Conservation (phyloP, 352 stramenopile species). For the Phytopythium delawarense region DNA sequence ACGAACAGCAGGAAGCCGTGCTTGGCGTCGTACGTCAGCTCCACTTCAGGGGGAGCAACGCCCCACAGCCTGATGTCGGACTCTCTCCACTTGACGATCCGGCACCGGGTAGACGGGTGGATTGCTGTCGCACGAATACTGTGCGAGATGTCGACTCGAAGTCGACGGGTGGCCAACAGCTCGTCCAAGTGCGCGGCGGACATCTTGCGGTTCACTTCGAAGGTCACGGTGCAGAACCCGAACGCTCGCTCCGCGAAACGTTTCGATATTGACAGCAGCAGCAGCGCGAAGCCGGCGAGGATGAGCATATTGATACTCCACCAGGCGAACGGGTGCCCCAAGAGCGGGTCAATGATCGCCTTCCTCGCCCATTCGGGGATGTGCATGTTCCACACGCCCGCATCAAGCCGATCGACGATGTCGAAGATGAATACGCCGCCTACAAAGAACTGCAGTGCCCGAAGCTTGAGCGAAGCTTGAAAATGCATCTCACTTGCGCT, state of each 20-base stretch:
- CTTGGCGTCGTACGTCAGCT: constrained; percentile 62
- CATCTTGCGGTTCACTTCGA: constrained; percentile 58
- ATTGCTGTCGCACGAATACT: constrained; percentile 57
- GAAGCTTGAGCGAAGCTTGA: constrained; percentile 61
- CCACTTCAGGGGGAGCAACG: constrained; percentile 70
- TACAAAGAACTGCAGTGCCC: constrained; percentile 92
- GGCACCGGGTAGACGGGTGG: constrained; percentile 66
- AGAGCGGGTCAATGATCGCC: constrained; percentile 35
- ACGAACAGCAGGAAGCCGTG: constrained; percentile 60
- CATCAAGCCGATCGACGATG: constrained; percentile 93
- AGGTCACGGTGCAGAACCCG: constrained; percentile 83
- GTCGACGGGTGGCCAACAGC: constrained; percentile 20
- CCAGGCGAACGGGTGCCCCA: constrained; percentile 64
- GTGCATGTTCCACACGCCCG: constrained; percentile 89
- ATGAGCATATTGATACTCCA: constrained; percentile 90
- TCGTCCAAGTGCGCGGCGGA: constrained; percentile 22
- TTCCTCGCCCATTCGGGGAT: constrained; percentile 69
- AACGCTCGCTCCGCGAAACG: constrained; percentile 55
- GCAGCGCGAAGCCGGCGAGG: constrained; percentile 56
- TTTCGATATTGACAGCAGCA: constrained; percentile 43
- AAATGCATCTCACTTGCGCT: constrained; percentile 70
- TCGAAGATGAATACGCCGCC: constrained; percentile 92
- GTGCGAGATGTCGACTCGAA: constrained; percentile 15
- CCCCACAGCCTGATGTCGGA: constrained; percentile 82
- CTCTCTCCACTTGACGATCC: constrained; percentile 89